These are phyloP conservation scores for Xenosphaeropsis pyriputrescens DNA, from an alignment of 2,329 filamentous ascomycete species.

Conservation along the genomic window DNA sequence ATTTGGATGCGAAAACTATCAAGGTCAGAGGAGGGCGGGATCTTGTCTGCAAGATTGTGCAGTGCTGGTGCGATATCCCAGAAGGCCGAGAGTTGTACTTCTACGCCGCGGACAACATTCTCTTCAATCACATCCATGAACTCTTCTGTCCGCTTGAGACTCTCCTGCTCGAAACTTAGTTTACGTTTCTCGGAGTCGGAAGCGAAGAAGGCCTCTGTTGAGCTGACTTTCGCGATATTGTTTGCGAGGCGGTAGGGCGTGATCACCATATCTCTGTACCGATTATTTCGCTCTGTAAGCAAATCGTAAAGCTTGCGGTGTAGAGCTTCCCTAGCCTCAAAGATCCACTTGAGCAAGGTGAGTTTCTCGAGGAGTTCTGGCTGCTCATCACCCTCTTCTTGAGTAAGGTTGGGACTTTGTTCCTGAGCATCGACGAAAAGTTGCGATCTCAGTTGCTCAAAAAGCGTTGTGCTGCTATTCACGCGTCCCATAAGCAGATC, in stretches of 20 bases:
- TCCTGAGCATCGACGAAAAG: constrained; percentile 56
- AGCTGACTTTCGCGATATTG: constrained; percentile 65
- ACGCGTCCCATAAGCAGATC: constrained; percentile 67
- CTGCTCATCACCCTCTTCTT: constrained; percentile 90
- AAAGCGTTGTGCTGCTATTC: constrained; percentile 57
- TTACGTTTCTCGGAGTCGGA: constrained; percentile 64
- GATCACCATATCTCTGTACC: constrained; percentile 73
- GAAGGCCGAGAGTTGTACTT: constrained; percentile 83
- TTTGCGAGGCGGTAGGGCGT: constrained; percentile 63
- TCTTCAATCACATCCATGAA: constrained; percentile 70
- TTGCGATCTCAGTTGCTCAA: constrained; percentile 57
- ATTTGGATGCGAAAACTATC: constrained; percentile 58
- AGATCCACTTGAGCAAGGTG: constrained; percentile 91
- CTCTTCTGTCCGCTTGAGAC: constrained; percentile 56
- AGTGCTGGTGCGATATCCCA: constrained; percentile 94
- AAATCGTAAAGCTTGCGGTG: constrained; percentile 78
- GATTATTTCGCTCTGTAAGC: constrained; percentile 69
- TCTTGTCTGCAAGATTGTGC: constrained; percentile 61
- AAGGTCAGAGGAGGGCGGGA: constrained; percentile 37
- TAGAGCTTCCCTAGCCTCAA: constrained; percentile 79
- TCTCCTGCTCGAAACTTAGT: constrained; percentile 54
- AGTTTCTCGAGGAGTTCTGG: constrained; percentile 90
- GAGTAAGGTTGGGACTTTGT: constrained; percentile 61
- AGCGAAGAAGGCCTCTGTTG: constrained; percentile 69
- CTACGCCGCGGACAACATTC: constrained; percentile 77